Evolutionary conservation across 2,329 filamentous ascomycete genomes (phyloP).

Genomic region (Aspergillus awamori): DNA sequence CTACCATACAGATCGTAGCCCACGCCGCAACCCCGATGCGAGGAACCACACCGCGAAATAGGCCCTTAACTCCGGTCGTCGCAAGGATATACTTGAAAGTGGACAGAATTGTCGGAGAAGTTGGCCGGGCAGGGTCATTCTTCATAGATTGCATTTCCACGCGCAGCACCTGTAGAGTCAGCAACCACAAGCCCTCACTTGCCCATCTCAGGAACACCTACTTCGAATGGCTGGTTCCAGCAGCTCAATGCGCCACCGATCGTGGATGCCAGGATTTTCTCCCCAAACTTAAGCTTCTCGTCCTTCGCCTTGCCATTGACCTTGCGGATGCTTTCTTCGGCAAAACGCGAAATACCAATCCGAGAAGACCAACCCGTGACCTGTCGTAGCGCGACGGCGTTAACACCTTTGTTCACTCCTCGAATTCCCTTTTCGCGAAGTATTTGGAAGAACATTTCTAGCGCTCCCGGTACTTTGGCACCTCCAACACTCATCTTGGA

Average conservation of each 20-base stretch:
- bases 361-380: constrained; percentile 23
- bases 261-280: constrained; percentile 25
- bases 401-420: constrained; percentile 19
- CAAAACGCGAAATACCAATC: constrained; percentile 28
- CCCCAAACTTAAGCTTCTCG: constrained; percentile 8
- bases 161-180: constrained; percentile 7
- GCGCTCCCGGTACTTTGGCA: not conserved
- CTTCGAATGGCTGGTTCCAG: constrained; percentile 29
- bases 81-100: constrained; percentile 13
- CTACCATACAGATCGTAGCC: constrained; percentile 26
- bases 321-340: constrained; percentile 24
- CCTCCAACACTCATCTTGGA: constrained; percentile 68
- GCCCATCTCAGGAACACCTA: not conserved
- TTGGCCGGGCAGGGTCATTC: constrained; percentile 15
- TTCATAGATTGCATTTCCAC: constrained; percentile 22
- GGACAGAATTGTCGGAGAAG: constrained; percentile 8
- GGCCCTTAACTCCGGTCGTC: constrained; percentile 16
- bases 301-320: constrained; percentile 9
- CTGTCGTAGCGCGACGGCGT: constrained; percentile 21
- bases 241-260: constrained; percentile 21
- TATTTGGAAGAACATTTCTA: constrained; percentile 10
- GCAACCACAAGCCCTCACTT: not conserved
- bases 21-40: constrained; percentile 23
- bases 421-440: constrained; percentile 10
- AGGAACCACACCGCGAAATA: constrained; percentile 23